Conservation (phyloP, 1,284 basidiomycete genomes). For the Termitomyces sp. region DNA sequence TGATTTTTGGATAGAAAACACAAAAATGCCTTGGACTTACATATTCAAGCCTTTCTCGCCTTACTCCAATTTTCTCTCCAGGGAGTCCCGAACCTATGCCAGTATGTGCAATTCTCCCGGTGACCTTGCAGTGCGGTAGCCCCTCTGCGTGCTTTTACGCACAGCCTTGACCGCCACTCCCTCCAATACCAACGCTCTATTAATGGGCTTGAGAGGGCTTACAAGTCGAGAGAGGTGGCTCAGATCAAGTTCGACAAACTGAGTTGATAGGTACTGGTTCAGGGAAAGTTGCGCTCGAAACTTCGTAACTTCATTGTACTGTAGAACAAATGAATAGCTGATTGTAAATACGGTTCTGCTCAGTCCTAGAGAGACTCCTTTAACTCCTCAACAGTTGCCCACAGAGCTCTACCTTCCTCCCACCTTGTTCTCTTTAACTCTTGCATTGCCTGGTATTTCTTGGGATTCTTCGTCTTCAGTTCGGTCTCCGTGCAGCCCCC, state of each 20-base stretch:
- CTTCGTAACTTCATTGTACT: neutral
- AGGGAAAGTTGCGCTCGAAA: neutral
- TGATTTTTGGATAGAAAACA: too few species aligned
- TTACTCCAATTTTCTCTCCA: neutral
- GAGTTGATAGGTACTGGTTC: neutral
- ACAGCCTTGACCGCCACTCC: constrained; percentile 17
- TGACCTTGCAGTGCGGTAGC: constrained; percentile 14
- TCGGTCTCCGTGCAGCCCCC: neutral
- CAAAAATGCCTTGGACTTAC: neutral
- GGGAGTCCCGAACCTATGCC: neutral
- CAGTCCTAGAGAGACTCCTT: too few species aligned
- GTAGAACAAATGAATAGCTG: too few species aligned
- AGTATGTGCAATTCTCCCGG: neutral
- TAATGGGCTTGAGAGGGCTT: neutral
- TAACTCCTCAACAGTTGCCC: neutral
- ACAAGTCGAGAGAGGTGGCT: neutral
- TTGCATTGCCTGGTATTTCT: neutral
- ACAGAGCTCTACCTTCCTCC: neutral
- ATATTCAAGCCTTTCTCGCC: neutral
- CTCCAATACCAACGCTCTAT: neutral
- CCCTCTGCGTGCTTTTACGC: constrained; percentile 22
- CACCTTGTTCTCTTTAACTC: neutral
- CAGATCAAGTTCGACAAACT: neutral
- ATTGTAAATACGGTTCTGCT: too few species aligned
- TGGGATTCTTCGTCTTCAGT: neutral